Evolutionary conservation across 768 basidiomycete genomes (phyloP).

Genomic region (Amanita brunnescens): DNA sequence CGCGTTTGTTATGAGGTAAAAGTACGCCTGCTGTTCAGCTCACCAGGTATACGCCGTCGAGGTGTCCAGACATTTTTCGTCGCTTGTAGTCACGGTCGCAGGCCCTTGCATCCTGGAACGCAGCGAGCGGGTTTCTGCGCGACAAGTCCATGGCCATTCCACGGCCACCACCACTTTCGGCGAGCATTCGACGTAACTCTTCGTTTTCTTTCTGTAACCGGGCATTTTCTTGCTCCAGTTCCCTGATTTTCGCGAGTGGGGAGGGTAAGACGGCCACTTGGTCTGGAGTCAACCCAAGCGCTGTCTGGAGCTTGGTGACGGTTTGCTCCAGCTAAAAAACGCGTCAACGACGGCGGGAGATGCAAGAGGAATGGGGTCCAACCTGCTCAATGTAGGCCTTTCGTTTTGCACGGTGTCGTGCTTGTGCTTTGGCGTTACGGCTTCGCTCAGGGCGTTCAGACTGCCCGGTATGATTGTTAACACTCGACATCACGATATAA

Average conservation of each 20-base stretch:
- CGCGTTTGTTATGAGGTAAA: slow-evolving; percentile 1
- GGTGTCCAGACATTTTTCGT: slow-evolving; percentile 40
- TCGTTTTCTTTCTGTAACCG: slow-evolving; percentile 66
- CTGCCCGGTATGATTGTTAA: slow-evolving; percentile 45
- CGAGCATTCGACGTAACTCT: slow-evolving; percentile 59
- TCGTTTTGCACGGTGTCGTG: slow-evolving; percentile 83
- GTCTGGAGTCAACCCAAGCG: slow-evolving; percentile 64
- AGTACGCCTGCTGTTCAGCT: slow-evolving; percentile 7
- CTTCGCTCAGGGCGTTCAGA: slow-evolving; percentile 71
- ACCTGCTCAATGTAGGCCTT: slow-evolving; percentile 93
- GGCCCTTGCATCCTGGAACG: slow-evolving; percentile 39
- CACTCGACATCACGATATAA: slow-evolving; percentile 49
- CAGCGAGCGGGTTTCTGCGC: slow-evolving; percentile 37
- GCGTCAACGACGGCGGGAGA: neutral
- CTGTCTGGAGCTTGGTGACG: slow-evolving; percentile 75
- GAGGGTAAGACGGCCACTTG: slow-evolving; percentile 68
- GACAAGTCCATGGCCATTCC: slow-evolving; percentile 32
- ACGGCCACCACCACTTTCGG: slow-evolving; percentile 32
- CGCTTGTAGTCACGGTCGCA: slow-evolving; percentile 56
- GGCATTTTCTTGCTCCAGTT: slow-evolving; percentile 75
- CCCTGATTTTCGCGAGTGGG: slow-evolving; percentile 65
- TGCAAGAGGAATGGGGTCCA: slow-evolving; percentile 11
- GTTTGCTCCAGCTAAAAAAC: slow-evolving; percentile 69
- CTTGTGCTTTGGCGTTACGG: slow-evolving; percentile 85
- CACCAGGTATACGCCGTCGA: slow-evolving; percentile 51